Conservation (phyloP, 306 rosid genomes). For the Vachellia collinsii region DNA sequence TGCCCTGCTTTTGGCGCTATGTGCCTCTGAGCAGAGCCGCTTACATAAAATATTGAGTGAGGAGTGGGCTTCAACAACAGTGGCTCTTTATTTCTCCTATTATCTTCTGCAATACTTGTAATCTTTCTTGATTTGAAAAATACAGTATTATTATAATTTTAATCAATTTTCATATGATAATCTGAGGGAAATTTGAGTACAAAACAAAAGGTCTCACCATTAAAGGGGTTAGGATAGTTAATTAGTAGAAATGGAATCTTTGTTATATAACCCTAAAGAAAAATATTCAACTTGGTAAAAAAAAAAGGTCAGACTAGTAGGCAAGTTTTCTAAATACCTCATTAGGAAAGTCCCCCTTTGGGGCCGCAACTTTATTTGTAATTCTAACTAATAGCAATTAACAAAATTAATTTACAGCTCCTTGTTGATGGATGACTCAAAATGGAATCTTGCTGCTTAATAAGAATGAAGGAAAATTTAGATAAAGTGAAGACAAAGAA, state of each 20-base stretch:
- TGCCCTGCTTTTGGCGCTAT: slow-evolving; percentile 34
- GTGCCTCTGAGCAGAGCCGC: slow-evolving; percentile 1
- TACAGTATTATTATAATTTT: neutral
- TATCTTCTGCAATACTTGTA: slow-evolving; percentile 12
- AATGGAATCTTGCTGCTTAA: slow-evolving; percentile 2
- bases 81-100: slow-evolving; percentile 30
- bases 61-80: slow-evolving; percentile 20
- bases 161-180: neutral
- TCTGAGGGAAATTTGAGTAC: neutral
- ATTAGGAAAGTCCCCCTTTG: neutral
- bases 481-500: neutral
- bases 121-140: neutral
- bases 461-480: neutral
- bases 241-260: neutral
- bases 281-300: neutral
- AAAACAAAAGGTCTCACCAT: slow-evolving; percentile 16
- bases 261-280: neutral
- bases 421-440: neutral
- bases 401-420: neutral
- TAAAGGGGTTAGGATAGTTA: neutral
- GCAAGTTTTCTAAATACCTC: neutral
- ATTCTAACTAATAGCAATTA: neutral
- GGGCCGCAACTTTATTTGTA: no score
- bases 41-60: neutral
- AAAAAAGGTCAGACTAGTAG: neutral